Evolutionary conservation across 805 yeast genomes (phyloP).

Genomic region (Metschnikowia arizonensis): DNA sequence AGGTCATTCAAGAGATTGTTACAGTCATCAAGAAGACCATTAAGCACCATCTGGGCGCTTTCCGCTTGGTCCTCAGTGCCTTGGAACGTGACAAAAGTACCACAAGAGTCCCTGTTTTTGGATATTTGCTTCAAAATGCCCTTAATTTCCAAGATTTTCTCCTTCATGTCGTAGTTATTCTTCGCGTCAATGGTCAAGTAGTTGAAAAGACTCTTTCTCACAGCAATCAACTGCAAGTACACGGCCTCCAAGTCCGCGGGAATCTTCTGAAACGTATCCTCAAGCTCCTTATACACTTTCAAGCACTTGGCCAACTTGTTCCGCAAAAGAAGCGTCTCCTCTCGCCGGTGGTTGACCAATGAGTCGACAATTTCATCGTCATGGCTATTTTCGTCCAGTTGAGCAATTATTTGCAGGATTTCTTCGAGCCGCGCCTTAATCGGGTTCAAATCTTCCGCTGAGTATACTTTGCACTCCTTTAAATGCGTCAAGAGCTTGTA

Average conservation of each 20-base stretch:
- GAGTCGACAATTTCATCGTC: slow-evolving; percentile 12
- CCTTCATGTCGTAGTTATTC: slow-evolving; percentile 5
- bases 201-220: slow-evolving; percentile 54
- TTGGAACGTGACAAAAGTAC: slow-evolving; percentile 39
- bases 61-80: slow-evolving; percentile 22
- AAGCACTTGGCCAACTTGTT: slow-evolving; percentile 63
- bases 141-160: slow-evolving; percentile 21
- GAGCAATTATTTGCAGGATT: slow-evolving; percentile 57
- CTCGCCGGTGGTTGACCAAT: slow-evolving; percentile 38
- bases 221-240: slow-evolving; percentile 56
- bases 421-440: slow-evolving; percentile 70
- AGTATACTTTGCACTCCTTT: slow-evolving; percentile 74
- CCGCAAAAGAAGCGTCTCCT: slow-evolving; percentile 58
- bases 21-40: slow-evolving; percentile 81
- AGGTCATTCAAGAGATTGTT: slow-evolving; percentile 70
- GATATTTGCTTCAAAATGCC: slow-evolving; percentile 28
- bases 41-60: slow-evolving; percentile 46
- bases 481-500: slow-evolving; percentile 79
- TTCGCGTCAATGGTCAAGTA: slow-evolving; percentile 23
- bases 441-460: slow-evolving; percentile 78
- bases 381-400: slow-evolving; percentile 15
- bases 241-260: slow-evolving; percentile 38
- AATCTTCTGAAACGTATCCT: slow-evolving; percentile 43
- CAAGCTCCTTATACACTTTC: slow-evolving; percentile 53
- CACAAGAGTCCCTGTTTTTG: slow-evolving; percentile 48